These are phyloP conservation scores for Breviolum minutum DNA, from an alignment of 73 alveolate genomes.

Conservation along the genomic window DNA sequence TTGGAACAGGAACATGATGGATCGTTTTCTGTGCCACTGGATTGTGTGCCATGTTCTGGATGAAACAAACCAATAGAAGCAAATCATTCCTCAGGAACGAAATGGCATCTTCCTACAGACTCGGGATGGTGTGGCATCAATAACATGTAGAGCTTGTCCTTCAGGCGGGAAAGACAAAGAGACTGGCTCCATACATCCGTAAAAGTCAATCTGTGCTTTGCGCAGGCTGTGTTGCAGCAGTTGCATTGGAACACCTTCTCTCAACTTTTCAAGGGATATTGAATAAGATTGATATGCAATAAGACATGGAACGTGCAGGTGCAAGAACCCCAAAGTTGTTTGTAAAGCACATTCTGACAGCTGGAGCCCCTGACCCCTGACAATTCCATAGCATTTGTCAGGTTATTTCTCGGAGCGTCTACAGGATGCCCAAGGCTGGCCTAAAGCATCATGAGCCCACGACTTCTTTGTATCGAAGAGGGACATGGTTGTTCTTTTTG, in stretches of 20 bases:
- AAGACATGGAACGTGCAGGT: no score
- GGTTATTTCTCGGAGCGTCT: background rate
- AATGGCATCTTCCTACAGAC: background rate
- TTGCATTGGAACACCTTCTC: background rate
- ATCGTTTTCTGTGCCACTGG: background rate
- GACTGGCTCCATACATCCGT: no score
- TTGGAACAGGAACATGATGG: background rate
- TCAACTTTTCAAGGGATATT: no score
- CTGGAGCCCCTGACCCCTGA: no score
- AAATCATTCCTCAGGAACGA: background rate
- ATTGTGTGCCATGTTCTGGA: background rate
- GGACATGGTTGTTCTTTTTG: background rate
- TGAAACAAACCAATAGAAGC: background rate
- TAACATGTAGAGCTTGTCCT: slow-evolving; percentile 28
- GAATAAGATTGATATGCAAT: background rate
- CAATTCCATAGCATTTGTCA: background rate
- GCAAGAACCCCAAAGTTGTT: background rate
- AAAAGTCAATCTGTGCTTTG: background rate
- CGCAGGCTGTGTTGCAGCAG: background rate
- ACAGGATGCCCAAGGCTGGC: background rate
- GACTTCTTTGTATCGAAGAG: background rate
- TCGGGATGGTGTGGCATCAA: background rate
- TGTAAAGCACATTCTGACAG: background rate
- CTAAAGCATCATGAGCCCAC: background rate
- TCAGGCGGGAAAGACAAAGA: background rate